These are phyloP conservation scores for Antrodiella citrinella DNA, from an alignment of 768 basidiomycete genomes.

Conservation along the genomic window DNA sequence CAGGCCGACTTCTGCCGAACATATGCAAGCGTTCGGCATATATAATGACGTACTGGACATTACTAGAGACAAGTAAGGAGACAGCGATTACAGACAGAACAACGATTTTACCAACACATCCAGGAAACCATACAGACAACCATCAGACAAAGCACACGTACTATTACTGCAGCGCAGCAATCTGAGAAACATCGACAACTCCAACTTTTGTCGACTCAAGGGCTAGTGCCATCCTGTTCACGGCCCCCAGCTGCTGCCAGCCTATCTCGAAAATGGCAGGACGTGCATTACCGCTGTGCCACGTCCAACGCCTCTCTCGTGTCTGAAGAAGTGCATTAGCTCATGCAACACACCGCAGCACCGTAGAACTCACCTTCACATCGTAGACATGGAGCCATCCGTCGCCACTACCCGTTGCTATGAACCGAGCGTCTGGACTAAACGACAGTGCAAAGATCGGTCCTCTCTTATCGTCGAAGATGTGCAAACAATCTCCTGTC, in stretches of 20 bases:
- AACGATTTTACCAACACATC: no score
- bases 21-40: neutral
- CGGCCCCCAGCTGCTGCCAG: slow-evolving; percentile 50
- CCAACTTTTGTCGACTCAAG: slow-evolving; percentile 63
- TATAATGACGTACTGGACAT: neutral
- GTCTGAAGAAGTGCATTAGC: slow-evolving; percentile 18
- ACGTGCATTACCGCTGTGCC: slow-evolving; percentile 49
- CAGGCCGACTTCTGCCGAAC: neutral
- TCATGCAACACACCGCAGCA: no score
- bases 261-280: slow-evolving; percentile 70
- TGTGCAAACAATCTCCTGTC: slow-evolving; percentile 65
- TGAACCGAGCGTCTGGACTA: slow-evolving; percentile 61
- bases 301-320: slow-evolving; percentile 48
- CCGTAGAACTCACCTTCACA: slow-evolving; percentile 52
- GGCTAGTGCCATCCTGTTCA: slow-evolving; percentile 61
- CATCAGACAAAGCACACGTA: neutral
- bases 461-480: slow-evolving; percentile 63
- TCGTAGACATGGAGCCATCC: slow-evolving; percentile 69
- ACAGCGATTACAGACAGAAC: no score
- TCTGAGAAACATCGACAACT: slow-evolving; percentile 51
- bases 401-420: slow-evolving; percentile 77
- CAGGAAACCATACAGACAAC: neutral
- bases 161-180: slow-evolving; percentile 25
- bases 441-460: slow-evolving; percentile 70
- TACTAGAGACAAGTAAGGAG: neutral